These are phyloP conservation scores for Abortiporus biennis DNA, from an alignment of 1,284 basidiomycete species.

Conservation along the genomic window DNA sequence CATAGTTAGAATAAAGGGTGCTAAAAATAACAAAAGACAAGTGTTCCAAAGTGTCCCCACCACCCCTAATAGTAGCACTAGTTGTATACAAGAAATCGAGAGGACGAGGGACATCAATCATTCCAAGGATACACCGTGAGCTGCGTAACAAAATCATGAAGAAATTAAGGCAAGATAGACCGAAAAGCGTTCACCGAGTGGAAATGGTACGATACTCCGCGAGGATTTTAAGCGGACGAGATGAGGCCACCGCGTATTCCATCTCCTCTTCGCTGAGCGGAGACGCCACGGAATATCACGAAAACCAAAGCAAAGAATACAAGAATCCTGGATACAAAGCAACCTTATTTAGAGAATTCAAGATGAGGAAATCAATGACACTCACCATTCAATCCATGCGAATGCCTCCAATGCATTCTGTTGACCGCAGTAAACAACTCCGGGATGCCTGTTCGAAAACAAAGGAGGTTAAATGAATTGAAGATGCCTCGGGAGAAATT, in stretches of 20 bases:
- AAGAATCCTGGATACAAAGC: conserved; percentile 18
- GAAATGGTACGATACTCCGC: too few relatives aligned
- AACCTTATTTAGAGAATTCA: neutral
- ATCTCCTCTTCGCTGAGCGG: conserved; percentile 24
- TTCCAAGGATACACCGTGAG: too few relatives aligned
- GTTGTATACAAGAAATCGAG: too few relatives aligned
- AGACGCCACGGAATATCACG: conserved; percentile 22
- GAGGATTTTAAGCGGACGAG: too few relatives aligned
- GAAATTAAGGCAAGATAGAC: too few relatives aligned
- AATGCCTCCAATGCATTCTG: conserved; percentile 28
- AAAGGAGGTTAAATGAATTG: neutral
- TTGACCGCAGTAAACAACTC: conserved; percentile 48
- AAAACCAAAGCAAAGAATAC: conserved; percentile 24
- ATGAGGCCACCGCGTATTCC: conserved; percentile 22
- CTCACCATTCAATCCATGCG: conserved; percentile 28
- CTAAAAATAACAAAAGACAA: too few relatives aligned
- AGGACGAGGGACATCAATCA: too few relatives aligned
- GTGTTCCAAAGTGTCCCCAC: too few relatives aligned
- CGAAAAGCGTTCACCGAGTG: too few relatives aligned
- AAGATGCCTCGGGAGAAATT: conserved; percentile 5
- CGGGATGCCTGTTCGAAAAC: conserved; percentile 20
- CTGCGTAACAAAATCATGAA: too few relatives aligned
- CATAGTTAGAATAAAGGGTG: too few relatives aligned
- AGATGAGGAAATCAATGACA: neutral
- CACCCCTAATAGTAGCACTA: too few relatives aligned